Evolutionary conservation across 2,329 filamentous ascomycete species (phyloP).

Genomic region (Raffaelea albimanens): DNA sequence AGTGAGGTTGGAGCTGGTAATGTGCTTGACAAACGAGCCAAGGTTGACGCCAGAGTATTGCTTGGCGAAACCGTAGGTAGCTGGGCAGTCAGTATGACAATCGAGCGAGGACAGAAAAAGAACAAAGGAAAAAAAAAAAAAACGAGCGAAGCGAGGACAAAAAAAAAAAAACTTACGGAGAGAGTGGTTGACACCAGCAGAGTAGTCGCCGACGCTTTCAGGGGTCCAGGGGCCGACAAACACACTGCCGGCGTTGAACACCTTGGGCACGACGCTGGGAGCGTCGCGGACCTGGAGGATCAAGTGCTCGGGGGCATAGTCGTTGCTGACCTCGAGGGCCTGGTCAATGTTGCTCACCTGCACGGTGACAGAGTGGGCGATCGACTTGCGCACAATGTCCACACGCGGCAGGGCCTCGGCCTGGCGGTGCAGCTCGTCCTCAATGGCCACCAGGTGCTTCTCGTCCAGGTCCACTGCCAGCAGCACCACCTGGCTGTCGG

Average conservation of each 20-base stretch:
- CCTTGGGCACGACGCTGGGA: conserved; percentile 61
- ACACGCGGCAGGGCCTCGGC: conserved; percentile 80
- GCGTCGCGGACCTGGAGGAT: conserved; percentile 83
- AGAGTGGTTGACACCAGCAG: conserved; percentile 94
- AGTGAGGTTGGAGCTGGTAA: conserved; percentile 87
- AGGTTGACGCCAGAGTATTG: conserved; percentile 98
- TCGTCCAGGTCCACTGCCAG: conserved; percentile 76
- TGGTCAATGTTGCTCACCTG: conserved; percentile 61
- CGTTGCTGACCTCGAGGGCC: conserved; percentile 76
- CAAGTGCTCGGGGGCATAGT: conserved; percentile 92
- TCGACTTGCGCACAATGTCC: conserved; percentile 83
- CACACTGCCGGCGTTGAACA: conserved; percentile 90
- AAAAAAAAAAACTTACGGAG: conserved; percentile 59
- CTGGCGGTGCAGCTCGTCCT: conserved; percentile 83
- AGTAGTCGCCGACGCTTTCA: conserved; percentile 96
- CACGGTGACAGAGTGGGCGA: conserved; percentile 80
- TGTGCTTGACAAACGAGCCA: conserved; percentile 93
- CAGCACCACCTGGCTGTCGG: conserved; percentile 89
- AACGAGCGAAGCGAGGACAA: not conserved
- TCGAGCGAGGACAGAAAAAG: too few species aligned
- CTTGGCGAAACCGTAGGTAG: conserved; percentile 95
- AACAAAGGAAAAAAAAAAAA: not conserved
- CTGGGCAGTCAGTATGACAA: conserved; percentile 34
- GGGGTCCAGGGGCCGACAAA: conserved; percentile 96
- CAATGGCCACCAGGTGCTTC: conserved; percentile 67